phyloP scores from a whole-genome alignment of 441 rosid species.

The Arabidopsis lyrata region DNA sequence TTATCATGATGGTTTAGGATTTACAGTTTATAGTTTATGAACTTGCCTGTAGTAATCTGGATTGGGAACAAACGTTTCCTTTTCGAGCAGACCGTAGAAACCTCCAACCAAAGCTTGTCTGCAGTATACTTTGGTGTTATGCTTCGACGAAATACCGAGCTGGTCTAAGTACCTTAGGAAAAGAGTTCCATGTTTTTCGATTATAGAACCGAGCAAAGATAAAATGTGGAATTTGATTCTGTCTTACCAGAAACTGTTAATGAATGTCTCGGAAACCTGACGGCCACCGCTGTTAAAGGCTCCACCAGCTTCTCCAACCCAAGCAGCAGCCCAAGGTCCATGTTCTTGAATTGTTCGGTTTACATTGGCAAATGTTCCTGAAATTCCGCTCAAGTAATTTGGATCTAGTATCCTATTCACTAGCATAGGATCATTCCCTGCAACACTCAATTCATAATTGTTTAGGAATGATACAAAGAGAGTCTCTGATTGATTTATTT shows the following conservation, averaged over 20 bases:
- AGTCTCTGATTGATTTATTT: not conserved
- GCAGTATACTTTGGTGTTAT: constrained; percentile 89
- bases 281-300: constrained; percentile 95
- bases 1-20: not conserved
- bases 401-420: constrained; percentile 82
- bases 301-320: constrained; percentile 99
- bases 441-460: constrained; percentile 30
- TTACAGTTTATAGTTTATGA: not conserved
- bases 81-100: constrained; percentile 83
- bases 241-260: constrained; percentile 89
- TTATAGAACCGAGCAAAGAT: not conserved
- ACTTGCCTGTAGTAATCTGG: constrained; percentile 92
- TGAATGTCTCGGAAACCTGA: constrained; percentile 77
- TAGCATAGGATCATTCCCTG: constrained; percentile 82
- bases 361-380: constrained; percentile 63
- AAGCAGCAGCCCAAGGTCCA: constrained; percentile 95
- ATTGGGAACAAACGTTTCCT: constrained; percentile 69
- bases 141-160: constrained; percentile 88
- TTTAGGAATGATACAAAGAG: constrained; percentile 1
- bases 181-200: not conserved
- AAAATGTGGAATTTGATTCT: not conserved
- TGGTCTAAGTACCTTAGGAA: constrained; percentile 88
- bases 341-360: constrained; percentile 57
- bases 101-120: constrained; percentile 96
- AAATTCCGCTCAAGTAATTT: constrained; percentile 57